Base-by-base conservation (phyloP, 2,329 filamentous ascomycete genomes). In the Alternaria atra region DNA sequence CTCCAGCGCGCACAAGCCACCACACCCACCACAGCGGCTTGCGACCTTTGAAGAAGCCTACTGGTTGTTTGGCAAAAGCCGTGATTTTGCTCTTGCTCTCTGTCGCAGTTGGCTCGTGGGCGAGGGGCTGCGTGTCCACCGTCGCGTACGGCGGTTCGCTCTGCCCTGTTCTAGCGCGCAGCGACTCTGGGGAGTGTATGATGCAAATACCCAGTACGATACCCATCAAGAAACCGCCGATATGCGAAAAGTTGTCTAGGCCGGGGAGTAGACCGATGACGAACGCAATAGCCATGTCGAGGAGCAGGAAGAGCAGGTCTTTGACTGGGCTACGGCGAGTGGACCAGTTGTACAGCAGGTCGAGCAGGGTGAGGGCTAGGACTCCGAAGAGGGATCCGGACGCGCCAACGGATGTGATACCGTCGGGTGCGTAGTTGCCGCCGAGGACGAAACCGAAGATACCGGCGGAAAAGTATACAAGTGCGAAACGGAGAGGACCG, bases 391-490 rank as follows among this genome's bases (percentile, higher is more conserved):
- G 84, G 7, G 90, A 88, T 37, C 95, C 95, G 0, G 95, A 98
- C 25, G 93, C 94, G 52, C 95, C 95, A 1, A 91, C 80, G 0
- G 93, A 97, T 2, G 93, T 87, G 59, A 95, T 89, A 20, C 89
- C 91, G 5, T 90, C 88, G 1, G 91, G 90, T 2, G 94, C 93
- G 75, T 93, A 98, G 78, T 98, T 99, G 12, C 93, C 95, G 65
- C 95, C 94, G 69, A 99, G 86, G 3, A 98, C 91, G 74, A 97
- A 97, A 9, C 95, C 95, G 73, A 98, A 98, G 68, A 98, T 98
- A 27, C 95, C 95, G 30, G 92, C 89, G 64, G 89, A 90, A 73
- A 98, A 86, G 77, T 99, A 99, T 51, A 98, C 93, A 50, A 99
- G 80, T 46, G 91, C 88, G 80, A 96, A 98, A 39, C 95, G 90